Percentiles rank a stretch among this genome's conserved stretches.
phyloP scores from a whole-genome alignment of 1,139 yeast genomes.

The Hansenula anomala region DNA sequence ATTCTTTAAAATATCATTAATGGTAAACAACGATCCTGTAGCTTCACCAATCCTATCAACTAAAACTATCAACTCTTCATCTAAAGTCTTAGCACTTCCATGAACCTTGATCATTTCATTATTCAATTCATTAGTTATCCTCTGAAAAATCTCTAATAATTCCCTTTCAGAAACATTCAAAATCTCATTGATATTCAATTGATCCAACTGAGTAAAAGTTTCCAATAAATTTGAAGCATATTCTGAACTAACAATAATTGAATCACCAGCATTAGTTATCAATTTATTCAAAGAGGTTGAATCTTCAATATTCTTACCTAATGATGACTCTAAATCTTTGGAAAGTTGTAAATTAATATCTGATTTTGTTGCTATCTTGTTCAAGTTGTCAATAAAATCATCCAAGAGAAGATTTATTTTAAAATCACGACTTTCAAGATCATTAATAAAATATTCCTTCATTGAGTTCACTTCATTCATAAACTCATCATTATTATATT shows the following conservation, averaged over 20 bases:
- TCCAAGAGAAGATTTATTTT: neutral
- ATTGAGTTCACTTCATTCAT: neutral
- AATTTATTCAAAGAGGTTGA: neutral
- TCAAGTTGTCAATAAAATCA: neutral
- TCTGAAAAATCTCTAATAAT: neutral
- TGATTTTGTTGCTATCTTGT: neutral
- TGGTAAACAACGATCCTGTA: neutral
- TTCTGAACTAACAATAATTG: neutral
- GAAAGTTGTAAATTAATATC: neutral
- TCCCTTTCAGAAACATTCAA: conserved; percentile 1
- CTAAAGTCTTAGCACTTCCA: neutral
- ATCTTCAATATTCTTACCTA: neutral
- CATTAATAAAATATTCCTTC: neutral
- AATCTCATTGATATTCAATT: neutral
- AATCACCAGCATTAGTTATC: neutral
- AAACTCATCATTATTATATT: neutral
- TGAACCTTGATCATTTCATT: neutral
- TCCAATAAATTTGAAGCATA: neutral
- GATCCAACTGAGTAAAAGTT: neutral
- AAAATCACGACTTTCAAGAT: neutral
- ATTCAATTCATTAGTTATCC: neutral
- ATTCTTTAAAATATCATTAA: conserved; percentile 1
- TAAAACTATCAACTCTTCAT: neutral
- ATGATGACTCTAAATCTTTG: neutral
- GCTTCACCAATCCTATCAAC: neutral